Evolutionary conservation across 2,329 filamentous ascomycete species (phyloP).

Genomic region (Fusarium coffeatum): DNA sequence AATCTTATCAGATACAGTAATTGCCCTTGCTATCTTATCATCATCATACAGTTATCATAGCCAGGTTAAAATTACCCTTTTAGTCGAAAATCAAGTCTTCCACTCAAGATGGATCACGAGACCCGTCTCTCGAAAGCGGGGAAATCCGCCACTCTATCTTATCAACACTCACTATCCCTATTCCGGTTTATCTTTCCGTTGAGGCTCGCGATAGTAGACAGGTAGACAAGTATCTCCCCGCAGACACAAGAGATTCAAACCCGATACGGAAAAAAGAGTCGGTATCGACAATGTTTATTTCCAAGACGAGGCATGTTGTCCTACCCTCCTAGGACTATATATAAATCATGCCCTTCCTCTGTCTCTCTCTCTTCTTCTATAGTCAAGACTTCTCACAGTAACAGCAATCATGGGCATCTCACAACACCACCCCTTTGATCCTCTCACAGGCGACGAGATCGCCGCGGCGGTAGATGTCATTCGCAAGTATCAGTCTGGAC

Average conservation of each 20-base stretch:
- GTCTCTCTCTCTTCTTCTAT: not conserved
- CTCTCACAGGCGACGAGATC: slow-evolving; percentile 73
- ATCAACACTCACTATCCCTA: slow-evolving; percentile 18
- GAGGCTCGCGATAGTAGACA: slow-evolving; percentile 22
- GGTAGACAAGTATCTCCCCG: not conserved
- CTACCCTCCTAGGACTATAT: slow-evolving; percentile 21
- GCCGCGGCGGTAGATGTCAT: slow-evolving; percentile 74
- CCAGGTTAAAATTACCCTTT: slow-evolving; percentile 27
- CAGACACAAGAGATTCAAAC: slow-evolving; percentile 11
- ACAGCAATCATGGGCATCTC: slow-evolving; percentile 26
- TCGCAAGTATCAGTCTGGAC: slow-evolving; percentile 71
- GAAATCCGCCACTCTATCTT: slow-evolving; percentile 12
- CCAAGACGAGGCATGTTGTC: slow-evolving; percentile 12
- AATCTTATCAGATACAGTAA: not conserved
- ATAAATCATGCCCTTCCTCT: slow-evolving; percentile 21
- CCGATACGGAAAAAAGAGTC: slow-evolving; percentile 41
- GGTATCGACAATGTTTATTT: slow-evolving; percentile 20
- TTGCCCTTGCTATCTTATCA: not conserved
- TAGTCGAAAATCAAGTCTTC: slow-evolving; percentile 5
- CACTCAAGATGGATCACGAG: not conserved
- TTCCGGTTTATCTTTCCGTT: slow-evolving; percentile 39
- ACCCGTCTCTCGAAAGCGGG: not conserved
- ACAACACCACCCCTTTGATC: slow-evolving; percentile 46
- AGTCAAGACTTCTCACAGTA: not conserved
- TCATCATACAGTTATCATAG: not conserved